phyloP scores from a whole-genome alignment of 805 yeast genomes.

The Saccharomyces jurei region DNA sequence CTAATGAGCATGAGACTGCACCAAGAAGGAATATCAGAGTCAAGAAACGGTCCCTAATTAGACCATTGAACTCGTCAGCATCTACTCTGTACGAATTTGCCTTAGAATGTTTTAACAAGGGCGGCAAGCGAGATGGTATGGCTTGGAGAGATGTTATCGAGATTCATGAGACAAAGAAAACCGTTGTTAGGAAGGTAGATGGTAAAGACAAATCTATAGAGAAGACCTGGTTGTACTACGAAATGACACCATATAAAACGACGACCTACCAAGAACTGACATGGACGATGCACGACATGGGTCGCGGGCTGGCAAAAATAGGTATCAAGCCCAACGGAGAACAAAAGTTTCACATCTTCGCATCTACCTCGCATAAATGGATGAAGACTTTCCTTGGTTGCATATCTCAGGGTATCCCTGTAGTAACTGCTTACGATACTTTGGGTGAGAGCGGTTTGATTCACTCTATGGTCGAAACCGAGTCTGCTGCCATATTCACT shows the following conservation, averaged over 20 bases:
- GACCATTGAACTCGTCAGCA: constrained; percentile 61
- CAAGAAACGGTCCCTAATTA: constrained; percentile 33
- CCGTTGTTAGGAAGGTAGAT: constrained; percentile 64
- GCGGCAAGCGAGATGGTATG: constrained; percentile 48
- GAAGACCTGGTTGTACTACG: constrained; percentile 83
- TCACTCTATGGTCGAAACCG: constrained; percentile 79
- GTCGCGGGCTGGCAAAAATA: constrained; percentile 65
- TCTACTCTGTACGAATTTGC: constrained; percentile 65
- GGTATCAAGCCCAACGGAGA: constrained; percentile 59
- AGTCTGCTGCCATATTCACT: constrained; percentile 68
- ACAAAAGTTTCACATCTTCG: constrained; percentile 73
- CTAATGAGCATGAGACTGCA: constrained; percentile 69
- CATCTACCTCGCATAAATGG: constrained; percentile 84
- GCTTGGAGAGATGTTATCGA: constrained; percentile 76
- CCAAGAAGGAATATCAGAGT: constrained; percentile 62
- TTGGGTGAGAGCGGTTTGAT: constrained; percentile 82
- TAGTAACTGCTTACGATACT: constrained; percentile 96
- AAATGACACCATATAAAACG: constrained; percentile 63
- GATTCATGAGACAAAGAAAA: constrained; percentile 66
- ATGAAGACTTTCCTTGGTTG: constrained; percentile 79
- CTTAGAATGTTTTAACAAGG: constrained; percentile 49
- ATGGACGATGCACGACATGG: constrained; percentile 42
- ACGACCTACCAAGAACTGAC: constrained; percentile 54
- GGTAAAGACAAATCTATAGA: constrained; percentile 67
- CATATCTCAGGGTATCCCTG: constrained; percentile 68